These are phyloP conservation scores for Diaporthe sp. DNA, from an alignment of 2,329 filamentous ascomycete species.

Conservation along the genomic window DNA sequence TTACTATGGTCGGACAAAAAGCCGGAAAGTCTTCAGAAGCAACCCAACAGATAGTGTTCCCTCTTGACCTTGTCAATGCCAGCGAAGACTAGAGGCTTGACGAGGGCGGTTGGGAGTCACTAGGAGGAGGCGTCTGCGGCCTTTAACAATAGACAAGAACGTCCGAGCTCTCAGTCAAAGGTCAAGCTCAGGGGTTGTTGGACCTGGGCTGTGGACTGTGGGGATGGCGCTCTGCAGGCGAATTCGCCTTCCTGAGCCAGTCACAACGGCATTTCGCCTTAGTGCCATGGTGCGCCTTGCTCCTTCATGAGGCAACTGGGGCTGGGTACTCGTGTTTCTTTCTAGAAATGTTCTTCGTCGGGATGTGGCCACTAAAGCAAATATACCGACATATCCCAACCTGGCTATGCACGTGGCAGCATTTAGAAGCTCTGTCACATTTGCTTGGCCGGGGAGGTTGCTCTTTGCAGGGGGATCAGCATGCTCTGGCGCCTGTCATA, in stretches of 20 bases:
- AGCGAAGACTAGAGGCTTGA: neutral
- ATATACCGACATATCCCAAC: neutral
- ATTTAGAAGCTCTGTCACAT: neutral
- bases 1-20: neutral
- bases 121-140: neutral
- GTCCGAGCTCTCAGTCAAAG: conserved; percentile 2
- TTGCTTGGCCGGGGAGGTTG: neutral
- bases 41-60: neutral
- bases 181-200: neutral
- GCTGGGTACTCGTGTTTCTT: neutral
- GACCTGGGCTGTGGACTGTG: neutral
- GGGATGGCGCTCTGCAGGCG: neutral
- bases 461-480: neutral
- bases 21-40: neutral
- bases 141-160: neutral
- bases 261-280: conserved; percentile 6
- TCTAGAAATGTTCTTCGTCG: neutral
- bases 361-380: neutral
- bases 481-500: neutral
- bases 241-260: neutral
- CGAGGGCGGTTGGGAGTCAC: neutral
- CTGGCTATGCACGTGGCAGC: neutral
- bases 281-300: neutral
- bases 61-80: neutral
- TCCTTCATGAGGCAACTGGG: neutral